Percentiles rank a stretch among this genome's conserved stretches.
Conservation (phyloP, 2,329 filamentous ascomycete species). For the Stenocarpella maydis region DNA sequence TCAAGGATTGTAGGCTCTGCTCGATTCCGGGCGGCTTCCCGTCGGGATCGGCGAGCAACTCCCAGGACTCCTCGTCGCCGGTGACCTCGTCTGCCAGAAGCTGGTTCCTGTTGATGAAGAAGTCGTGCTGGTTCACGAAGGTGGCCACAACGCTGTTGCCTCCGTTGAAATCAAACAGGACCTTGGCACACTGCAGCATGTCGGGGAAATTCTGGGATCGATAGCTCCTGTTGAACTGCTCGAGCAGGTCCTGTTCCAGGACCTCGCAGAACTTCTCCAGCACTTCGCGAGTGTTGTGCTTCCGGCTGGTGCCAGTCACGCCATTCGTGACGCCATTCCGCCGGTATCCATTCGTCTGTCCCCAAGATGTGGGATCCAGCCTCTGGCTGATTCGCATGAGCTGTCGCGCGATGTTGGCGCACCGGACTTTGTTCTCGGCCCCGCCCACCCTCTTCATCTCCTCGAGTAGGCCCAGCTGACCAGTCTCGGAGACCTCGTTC, state of each 20-base stretch:
- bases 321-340: slow-evolving; percentile 61
- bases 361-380: slow-evolving; percentile 81
- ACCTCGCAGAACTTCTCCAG: slow-evolving; percentile 98
- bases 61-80: slow-evolving; percentile 82
- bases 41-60: slow-evolving; percentile 92
- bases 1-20: slow-evolving; percentile 86
- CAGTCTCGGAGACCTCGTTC: slow-evolving; percentile 91
- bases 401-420: slow-evolving; percentile 92
- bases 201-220: slow-evolving; percentile 94
- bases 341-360: slow-evolving; percentile 63
- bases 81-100: slow-evolving; percentile 86
- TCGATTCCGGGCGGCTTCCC: slow-evolving; percentile 91
- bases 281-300: slow-evolving; percentile 80
- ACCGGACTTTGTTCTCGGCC: slow-evolving; percentile 91
- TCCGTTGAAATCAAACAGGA: slow-evolving; percentile 94
- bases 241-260: slow-evolving; percentile 91
- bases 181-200: slow-evolving; percentile 96
- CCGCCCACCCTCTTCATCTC: slow-evolving; percentile 86
- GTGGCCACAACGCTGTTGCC: slow-evolving; percentile 93
- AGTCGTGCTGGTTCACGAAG: slow-evolving; percentile 98
- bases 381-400: slow-evolving; percentile 93
- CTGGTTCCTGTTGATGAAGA: slow-evolving; percentile 97
- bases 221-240: slow-evolving; percentile 98
- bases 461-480: slow-evolving; percentile 85
- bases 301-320: slow-evolving; percentile 52